These are phyloP conservation scores for Purshia tridentata DNA, from an alignment of 306 rosid species.

Conservation along the genomic window DNA sequence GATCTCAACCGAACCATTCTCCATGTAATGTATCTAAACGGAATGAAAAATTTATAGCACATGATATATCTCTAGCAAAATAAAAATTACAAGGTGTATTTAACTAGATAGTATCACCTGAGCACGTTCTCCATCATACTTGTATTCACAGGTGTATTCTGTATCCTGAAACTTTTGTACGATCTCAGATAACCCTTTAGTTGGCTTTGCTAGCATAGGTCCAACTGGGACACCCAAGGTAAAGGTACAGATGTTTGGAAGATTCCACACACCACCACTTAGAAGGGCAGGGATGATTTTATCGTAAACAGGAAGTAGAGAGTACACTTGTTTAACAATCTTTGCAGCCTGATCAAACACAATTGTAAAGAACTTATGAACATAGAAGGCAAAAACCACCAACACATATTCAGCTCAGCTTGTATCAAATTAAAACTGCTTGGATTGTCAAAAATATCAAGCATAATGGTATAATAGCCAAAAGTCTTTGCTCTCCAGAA, in stretches of 20 bases:
- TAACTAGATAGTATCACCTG: constrained; percentile 59
- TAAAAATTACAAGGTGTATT: constrained; percentile 9
- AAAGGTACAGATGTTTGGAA: constrained; percentile 64
- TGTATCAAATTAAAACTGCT: background rate
- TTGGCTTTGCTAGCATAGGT: constrained; percentile 93
- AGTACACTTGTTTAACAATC: constrained; percentile 81
- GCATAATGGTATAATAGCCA: background rate
- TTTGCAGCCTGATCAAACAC: constrained; percentile 67
- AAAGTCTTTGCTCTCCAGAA: background rate
- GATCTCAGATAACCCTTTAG: constrained; percentile 77
- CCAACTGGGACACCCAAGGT: constrained; percentile 87
- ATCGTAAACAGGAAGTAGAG: constrained; percentile 82
- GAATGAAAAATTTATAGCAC: constrained; percentile 27
- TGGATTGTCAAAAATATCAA: background rate
- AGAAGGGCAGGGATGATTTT: constrained; percentile 75
- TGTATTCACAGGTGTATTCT: constrained; percentile 92
- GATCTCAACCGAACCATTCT: constrained; percentile 75
- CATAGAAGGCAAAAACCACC: background rate
- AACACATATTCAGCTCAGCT: background rate
- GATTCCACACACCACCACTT: constrained; percentile 72
- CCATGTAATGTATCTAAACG: constrained; percentile 87
- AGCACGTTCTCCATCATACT: constrained; percentile 95
- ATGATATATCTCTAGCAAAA: constrained; percentile 16
- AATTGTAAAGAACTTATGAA: constrained; percentile 23
- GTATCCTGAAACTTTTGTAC: constrained; percentile 72